Evolutionary conservation across 2,329 filamentous ascomycete genomes (phyloP).

Genomic region (Ceratocystis papillata): DNA sequence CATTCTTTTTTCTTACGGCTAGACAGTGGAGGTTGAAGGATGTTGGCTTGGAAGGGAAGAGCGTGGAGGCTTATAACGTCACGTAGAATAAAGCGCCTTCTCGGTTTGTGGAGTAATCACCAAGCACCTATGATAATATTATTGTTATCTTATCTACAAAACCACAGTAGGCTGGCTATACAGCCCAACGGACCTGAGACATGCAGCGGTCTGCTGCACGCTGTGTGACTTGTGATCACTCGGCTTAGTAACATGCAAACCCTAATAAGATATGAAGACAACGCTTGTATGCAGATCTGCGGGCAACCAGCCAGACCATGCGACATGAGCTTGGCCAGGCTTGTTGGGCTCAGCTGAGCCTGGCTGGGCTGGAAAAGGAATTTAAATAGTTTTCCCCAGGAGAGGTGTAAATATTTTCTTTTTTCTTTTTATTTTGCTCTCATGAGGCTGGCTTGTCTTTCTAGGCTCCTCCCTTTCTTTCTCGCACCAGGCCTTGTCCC

Average conservation of each 20-base stretch:
- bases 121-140: no score
- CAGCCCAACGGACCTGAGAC: not conserved
- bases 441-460: not conserved
- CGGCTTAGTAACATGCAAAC: not conserved
- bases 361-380: not conserved
- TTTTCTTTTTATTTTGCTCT: not conserved
- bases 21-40: no score
- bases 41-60: no score
- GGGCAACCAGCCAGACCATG: not conserved
- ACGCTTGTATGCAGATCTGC: conserved; percentile 9
- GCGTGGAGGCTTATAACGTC: no score
- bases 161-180: not conserved
- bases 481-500: not conserved
- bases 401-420: conserved; percentile 5
- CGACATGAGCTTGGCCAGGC: not conserved
- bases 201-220: not conserved
- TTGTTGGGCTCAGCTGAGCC: not conserved
- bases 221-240: not conserved
- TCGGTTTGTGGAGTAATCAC: no score
- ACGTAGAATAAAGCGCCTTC: no score
- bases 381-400: not conserved
- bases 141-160: no score
- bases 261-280: not conserved
- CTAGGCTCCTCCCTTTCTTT: conserved; percentile 9
- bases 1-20: no score